A percentile compares a stretch with the other conserved stretches of the same genome.
Conservation (phyloP, 192 early-diverging fungal genomes). For the Linnemannia exigua region DNA sequence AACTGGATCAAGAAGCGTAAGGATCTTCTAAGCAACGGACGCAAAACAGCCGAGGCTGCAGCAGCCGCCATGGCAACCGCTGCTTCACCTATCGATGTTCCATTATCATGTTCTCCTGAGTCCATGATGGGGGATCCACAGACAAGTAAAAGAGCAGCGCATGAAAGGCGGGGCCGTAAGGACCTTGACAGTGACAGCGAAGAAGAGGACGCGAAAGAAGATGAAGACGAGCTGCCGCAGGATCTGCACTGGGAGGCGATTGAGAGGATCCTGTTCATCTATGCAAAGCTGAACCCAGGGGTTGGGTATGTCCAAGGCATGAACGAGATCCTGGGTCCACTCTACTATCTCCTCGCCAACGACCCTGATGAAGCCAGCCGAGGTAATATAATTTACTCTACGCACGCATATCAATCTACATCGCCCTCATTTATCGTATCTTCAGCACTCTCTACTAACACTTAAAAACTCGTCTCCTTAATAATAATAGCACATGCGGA, state of each 20-base stretch:
- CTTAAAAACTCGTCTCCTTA: not conserved
- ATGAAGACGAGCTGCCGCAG: conserved; percentile 49
- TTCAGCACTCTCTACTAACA: not conserved
- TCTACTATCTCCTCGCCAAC: conserved; percentile 84
- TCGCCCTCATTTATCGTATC: not conserved
- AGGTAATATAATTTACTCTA: conserved; percentile 25
- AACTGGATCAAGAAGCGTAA: conserved; percentile 27
- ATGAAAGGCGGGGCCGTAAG: not conserved
- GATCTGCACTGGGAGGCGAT: conserved; percentile 87
- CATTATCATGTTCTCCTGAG: conserved; percentile 13
- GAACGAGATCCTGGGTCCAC: conserved; percentile 87
- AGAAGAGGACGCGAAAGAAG: not conserved
- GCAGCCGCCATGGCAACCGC: conserved; percentile 1
- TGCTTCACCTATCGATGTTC: conserved; percentile 2
- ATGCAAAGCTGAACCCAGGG: conserved; percentile 84
- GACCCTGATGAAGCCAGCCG: conserved; percentile 61
- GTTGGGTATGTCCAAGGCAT: conserved; percentile 92
- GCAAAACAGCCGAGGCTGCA: conserved; percentile 4
- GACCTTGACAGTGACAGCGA: conserved; percentile 1
- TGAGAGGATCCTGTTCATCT: conserved; percentile 83
- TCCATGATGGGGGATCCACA: not conserved
- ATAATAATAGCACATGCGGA: conserved; percentile 76
- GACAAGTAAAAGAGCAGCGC: not conserved
- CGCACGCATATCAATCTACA: not conserved
- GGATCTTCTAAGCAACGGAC: not conserved